These are phyloP conservation scores for Xylaria sp. DNA, from an alignment of 2,329 filamentous ascomycete species.

Conservation along the genomic window DNA sequence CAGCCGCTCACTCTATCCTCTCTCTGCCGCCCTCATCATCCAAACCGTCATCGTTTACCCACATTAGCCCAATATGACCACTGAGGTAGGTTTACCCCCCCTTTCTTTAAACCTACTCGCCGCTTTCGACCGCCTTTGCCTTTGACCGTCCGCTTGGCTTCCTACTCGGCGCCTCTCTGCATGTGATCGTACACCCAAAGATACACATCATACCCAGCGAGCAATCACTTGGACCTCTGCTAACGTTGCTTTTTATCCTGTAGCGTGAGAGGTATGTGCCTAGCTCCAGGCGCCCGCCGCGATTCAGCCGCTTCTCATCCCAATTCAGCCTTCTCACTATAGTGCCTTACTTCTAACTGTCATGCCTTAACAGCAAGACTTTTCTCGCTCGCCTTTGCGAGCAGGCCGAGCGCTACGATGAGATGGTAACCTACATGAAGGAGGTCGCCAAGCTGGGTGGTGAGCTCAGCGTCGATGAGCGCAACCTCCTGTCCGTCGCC, in stretches of 20 bases:
- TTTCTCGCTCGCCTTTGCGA: constrained; percentile 99
- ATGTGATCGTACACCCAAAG: constrained; percentile 6
- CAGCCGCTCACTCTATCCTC: constrained; percentile 10
- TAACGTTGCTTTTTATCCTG: constrained; percentile 49
- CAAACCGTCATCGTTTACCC: constrained; percentile 32
- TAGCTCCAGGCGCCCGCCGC: constrained; percentile 25
- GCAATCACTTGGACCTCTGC: constrained; percentile 39
- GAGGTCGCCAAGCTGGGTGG: constrained; percentile 91
- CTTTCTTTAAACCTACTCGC: constrained; percentile 40
- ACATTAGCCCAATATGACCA: constrained; percentile 47
- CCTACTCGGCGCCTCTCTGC: constrained; percentile 19
- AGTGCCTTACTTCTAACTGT: constrained; percentile 38
- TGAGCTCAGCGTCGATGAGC: constrained; percentile 94
- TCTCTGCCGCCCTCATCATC: constrained; percentile 25
- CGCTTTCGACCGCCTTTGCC: constrained; percentile 30
- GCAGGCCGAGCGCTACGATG: constrained; percentile 99
- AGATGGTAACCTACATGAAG: constrained; percentile 99
- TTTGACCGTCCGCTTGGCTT: constrained; percentile 18
- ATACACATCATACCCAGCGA: constrained; percentile 39
- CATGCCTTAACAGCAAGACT: constrained; percentile 80
- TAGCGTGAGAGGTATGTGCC: constrained; percentile 76
- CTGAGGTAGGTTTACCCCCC: constrained; percentile 47
- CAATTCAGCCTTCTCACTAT: constrained; percentile 33
- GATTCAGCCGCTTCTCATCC: constrained; percentile 26
- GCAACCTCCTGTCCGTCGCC: constrained; percentile 97